A percentile compares a stretch with the other conserved stretches of the same genome.
phyloP scores from a whole-genome alignment of 148 eudicot genomes.

The Chenopodium album region DNA sequence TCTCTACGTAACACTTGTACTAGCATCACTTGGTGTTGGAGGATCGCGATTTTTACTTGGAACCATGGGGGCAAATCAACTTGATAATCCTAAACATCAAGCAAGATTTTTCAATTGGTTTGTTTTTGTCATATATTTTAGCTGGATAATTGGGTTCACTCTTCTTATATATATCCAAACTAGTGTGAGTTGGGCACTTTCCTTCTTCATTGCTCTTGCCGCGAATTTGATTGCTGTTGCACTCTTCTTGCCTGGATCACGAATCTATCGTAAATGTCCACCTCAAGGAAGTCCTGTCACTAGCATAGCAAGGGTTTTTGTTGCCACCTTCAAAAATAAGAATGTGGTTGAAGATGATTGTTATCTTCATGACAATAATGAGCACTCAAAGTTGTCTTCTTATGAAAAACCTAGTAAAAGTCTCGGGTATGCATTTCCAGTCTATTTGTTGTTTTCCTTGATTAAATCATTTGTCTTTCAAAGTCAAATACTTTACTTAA shows the following conservation, averaged over 20 bases:
- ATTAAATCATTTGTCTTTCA: too few relatives aligned
- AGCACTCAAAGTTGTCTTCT: conserved; percentile 3
- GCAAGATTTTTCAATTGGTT: conserved; percentile 48
- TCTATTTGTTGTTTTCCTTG: too few relatives aligned
- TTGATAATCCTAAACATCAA: conserved; percentile 35
- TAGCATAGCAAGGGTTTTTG: conserved; percentile 50
- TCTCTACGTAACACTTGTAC: conserved; percentile 32
- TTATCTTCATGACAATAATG: conserved; percentile 22
- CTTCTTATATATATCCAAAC: conserved; percentile 44
- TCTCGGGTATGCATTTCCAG: conserved; percentile 29
- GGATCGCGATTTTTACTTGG: conserved; percentile 43
- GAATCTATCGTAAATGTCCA: conserved; percentile 28
- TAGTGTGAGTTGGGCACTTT: conserved; percentile 48
- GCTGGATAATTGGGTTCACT: conserved; percentile 36
- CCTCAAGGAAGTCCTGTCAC: conserved; percentile 48
- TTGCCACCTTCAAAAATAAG: conserved; percentile 39
- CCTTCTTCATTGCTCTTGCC: conserved; percentile 37
- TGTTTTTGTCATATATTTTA: conserved; percentile 27
- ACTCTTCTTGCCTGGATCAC: conserved; percentile 37
- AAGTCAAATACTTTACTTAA: too few relatives aligned
- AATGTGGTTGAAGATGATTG: conserved; percentile 19
- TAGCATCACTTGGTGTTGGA: conserved; percentile 44
- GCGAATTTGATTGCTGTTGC: conserved; percentile 33
- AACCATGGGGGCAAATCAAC: conserved; percentile 55
- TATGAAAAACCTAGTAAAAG: conserved; percentile 25